Base-by-base conservation (phyloP, 805 yeast species). In the Metschnikowia lachancei region DNA sequence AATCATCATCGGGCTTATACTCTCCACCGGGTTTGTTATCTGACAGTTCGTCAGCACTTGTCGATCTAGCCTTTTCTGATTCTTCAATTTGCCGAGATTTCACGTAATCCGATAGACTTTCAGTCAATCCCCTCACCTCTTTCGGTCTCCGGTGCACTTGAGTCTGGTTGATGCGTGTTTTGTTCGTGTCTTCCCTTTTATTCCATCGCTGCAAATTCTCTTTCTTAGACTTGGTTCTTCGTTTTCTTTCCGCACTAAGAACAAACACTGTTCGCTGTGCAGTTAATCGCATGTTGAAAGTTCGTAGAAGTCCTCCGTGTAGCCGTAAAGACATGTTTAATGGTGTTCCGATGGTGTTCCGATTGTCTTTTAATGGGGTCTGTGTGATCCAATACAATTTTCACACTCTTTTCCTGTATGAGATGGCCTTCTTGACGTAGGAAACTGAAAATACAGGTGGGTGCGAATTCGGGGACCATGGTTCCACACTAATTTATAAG, bases 91-190 rank as follows among this genome's bases (percentile, higher is more conserved):
- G 30, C 18, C 18, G 40, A 19, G 16, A 6, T 9, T 38, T 39
- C n/a, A 52, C 51, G 29, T 46, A 50, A 14, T 38, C 53, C 32
- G 63, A 56, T 17, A 52, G 74, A 54, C 57, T 53, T 13, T 59
- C 59, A 2, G 77, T 63, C 35, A 70, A 53, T 1, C 47, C 41
- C 24, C 56, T 56, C 41, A 70, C 57, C 46, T 69, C 69, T 22
- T 58, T 47, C 39, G 64, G 37, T 47, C 64, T 57, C 32, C 48
- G 49, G 34, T 55, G 49, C 46, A 59, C 58, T 39, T 62, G 63
- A 17, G 47, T 41, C 34, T 61, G 66, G 38, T 65, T 56, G 20
- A 48, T 49, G 19, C 46, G 47, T 3, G 51, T 26, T 24, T 48
- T 54, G 19, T 66, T 41, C 18, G 52, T 52, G 13, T 58, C 52